Conservation (phyloP, 75 land plant species). For the Pseudotsuga menziesii region DNA sequence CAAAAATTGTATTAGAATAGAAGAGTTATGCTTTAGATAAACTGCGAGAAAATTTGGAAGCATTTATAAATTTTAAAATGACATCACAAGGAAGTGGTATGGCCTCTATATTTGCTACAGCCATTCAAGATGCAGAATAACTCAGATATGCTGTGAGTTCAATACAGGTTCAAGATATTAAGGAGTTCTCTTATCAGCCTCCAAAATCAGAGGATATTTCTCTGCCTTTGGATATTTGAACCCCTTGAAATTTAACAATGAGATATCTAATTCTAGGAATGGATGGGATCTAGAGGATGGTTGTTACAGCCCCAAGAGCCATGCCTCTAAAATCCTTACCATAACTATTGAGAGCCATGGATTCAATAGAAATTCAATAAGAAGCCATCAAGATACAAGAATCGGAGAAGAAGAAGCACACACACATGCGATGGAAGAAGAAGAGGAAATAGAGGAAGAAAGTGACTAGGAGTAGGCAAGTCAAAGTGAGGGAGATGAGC, state of each 20-base stretch:
- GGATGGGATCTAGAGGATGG: too few relatives aligned
- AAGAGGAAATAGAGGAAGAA: constrained; percentile 24
- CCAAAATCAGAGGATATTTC: constrained; percentile 57
- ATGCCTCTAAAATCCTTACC: constrained; percentile 38
- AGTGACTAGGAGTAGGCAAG: too few relatives aligned
- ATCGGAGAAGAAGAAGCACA: too few relatives aligned
- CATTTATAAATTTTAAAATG: too few relatives aligned
- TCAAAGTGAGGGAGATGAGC: too few relatives aligned
- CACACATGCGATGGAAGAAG: too few relatives aligned
- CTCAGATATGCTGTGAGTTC: constrained; percentile 42
- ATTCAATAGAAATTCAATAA: neutral
- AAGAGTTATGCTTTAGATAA: constrained; percentile 65
- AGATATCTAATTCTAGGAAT: constrained; percentile 31
- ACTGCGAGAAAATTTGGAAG: too few relatives aligned
- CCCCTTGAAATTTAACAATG: constrained; percentile 29
- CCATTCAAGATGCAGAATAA: constrained; percentile 37
- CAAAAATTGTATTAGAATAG: constrained; percentile 92
- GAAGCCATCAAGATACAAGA: constrained; percentile 18
- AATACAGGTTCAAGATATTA: too few relatives aligned
- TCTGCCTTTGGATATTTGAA: constrained; percentile 59
- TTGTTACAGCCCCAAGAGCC: constrained; percentile 46
- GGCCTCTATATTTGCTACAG: constrained; percentile 15
- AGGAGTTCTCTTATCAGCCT: too few relatives aligned
- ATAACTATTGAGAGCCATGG: constrained; percentile 31
- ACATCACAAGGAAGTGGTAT: constrained; percentile 11